Evolutionary conservation across 1,284 basidiomycete genomes (phyloP), one percentile per base, ranked within the genome.

Genomic region (Sphagnurus paluster): DNA sequence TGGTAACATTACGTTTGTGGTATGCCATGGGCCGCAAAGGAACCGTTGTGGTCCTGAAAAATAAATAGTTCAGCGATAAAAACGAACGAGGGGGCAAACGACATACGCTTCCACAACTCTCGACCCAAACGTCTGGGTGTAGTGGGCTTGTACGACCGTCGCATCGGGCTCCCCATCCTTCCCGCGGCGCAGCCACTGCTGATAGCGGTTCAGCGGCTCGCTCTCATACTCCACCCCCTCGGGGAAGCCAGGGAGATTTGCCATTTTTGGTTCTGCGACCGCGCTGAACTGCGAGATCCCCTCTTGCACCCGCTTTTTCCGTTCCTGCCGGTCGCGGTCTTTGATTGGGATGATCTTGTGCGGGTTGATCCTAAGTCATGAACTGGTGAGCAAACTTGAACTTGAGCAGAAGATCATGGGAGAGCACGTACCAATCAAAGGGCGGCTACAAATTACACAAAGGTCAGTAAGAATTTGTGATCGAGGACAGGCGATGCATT

Each of bases 391-490:
- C 9, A 20, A 17, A 39, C 8, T 14, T 10, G 28, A 23, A 6
- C 24, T 19, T 2, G 11, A 3, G 0, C 5, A 25, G 10, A 24
- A 9, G 19, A 32, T 4, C 14, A 3, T 13, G 24, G 1, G 7
- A 28, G 5, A 17, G 2, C 5, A 55, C 60, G 45, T 48, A 82
- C 84, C 83, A 87, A 39, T 87, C 80, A 63, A 82, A 87, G 0
- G 60, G 65, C 26, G 78, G 78, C 82, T 86, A 11, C n/a, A n/a
- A n/a, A n/a, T n/a, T n/a, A n/a, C n/a, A n/a, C n/a, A n/a, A n/a
- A n/a, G n/a, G n/a, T n/a, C n/a, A n/a, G n/a, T n/a, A n/a, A n/a
- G n/a, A 30, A 7, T 30, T 30, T n/a, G 17, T 33, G 2, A 14
- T 33, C 30, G n/a, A n/a, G 6, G 44, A 24, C 35, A 44, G 20